These are phyloP conservation scores for Moricandia arvensis DNA, from an alignment of 345 rosid species.

Conservation along the genomic window DNA sequence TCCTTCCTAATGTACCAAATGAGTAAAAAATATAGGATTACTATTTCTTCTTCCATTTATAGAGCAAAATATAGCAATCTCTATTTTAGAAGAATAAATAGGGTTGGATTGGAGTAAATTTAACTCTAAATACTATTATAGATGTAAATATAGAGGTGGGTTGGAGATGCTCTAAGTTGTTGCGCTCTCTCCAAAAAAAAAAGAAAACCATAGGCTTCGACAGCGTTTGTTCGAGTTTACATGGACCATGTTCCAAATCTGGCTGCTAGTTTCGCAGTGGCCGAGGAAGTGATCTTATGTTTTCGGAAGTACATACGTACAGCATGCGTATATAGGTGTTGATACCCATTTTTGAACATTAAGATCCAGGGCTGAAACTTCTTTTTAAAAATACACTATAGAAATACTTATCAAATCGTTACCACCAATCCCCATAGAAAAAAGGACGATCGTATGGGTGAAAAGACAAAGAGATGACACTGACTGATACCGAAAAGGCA, in stretches of 20 bases:
- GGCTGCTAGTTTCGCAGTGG: background rate
- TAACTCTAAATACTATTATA: too few species aligned
- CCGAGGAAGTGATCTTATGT: background rate
- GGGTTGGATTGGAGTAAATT: too few species aligned
- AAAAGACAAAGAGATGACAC: background rate
- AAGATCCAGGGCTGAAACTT: background rate
- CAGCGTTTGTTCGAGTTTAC: background rate
- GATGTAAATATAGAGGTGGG: too few species aligned
- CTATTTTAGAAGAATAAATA: too few species aligned
- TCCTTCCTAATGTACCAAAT: too few species aligned
- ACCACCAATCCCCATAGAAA: background rate
- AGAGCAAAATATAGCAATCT: too few species aligned
- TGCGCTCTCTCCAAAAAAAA: background rate
- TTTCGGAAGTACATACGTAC: background rate
- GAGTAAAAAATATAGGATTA: too few species aligned
- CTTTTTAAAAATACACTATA: too few species aligned
- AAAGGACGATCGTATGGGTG: background rate
- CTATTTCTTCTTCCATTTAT: too few species aligned
- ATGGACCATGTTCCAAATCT: background rate
- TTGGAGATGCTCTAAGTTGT: too few species aligned
- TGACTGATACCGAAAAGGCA: constrained; percentile 1
- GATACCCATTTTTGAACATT: background rate
- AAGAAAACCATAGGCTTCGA: background rate
- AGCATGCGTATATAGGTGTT: background rate
- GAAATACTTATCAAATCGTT: background rate